A percentile compares a stretch with the other conserved stretches of the same genome.
Conservation (phyloP, 441 rosid species). For the Gossypium lobatum region DNA sequence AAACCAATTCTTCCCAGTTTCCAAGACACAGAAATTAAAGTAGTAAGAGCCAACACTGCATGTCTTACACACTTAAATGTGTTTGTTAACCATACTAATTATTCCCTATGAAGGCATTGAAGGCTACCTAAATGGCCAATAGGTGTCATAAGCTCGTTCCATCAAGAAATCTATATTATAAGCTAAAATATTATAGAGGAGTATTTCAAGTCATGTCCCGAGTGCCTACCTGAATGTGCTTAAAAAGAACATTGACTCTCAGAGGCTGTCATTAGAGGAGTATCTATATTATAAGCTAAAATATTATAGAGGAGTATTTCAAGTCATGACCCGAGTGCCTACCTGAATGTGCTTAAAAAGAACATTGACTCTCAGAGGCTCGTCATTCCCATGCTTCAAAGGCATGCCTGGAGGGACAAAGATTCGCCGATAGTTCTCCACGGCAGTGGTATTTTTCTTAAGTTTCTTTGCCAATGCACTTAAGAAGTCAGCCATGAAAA, state of each 20-base stretch:
- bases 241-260: conserved; percentile 59
- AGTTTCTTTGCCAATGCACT: conserved; percentile 50
- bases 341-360: conserved; percentile 73
- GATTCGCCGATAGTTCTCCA: conserved; percentile 55
- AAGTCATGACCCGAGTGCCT: background rate
- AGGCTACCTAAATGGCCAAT: background rate
- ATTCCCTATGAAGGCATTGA: background rate
- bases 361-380: conserved; percentile 56
- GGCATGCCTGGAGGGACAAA: conserved; percentile 57
- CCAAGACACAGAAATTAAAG: background rate
- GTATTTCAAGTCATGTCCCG: background rate
- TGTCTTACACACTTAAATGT: background rate
- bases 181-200: background rate
- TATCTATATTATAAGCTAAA: background rate
- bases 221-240: conserved; percentile 54
- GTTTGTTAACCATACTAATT: background rate
- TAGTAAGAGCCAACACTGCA: background rate
- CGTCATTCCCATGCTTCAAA: conserved; percentile 35
- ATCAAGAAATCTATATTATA: background rate
- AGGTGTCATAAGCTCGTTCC: background rate
- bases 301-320: background rate
- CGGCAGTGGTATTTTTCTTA: conserved; percentile 46
- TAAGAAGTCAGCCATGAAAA: conserved; percentile 61
- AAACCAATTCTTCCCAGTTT: background rate
- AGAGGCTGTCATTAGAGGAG: conserved; percentile 34